Conservation (phyloP, 768 basidiomycete genomes). For the Pleurotus cornucopiae region DNA sequence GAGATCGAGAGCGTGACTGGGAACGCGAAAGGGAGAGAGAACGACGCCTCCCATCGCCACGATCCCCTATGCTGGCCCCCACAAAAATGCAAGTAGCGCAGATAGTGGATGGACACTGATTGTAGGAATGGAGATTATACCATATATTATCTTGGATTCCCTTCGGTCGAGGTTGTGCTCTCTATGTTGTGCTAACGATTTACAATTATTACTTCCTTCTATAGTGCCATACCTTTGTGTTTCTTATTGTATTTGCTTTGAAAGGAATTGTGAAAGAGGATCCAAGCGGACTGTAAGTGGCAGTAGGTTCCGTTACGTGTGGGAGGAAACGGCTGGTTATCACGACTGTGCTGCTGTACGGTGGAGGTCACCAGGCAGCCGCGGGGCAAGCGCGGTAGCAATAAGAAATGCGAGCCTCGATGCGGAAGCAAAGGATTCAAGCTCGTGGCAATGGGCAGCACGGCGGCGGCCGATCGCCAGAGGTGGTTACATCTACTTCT, state of each 20-base stretch:
- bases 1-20: constrained; percentile 24
- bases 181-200: not conserved
- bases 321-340: not conserved
- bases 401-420: constrained; percentile 5
- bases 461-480: constrained; percentile 3
- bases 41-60: constrained; percentile 6
- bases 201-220: constrained; percentile 5
- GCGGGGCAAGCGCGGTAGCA: constrained; percentile 7
- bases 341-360: not conserved
- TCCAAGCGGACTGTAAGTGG: not conserved
- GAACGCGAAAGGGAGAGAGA: constrained; percentile 12
- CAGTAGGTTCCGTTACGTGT: constrained; percentile 1
- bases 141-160: not conserved
- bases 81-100: constrained; percentile 42
- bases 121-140: not conserved
- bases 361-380: not conserved
- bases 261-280: constrained; percentile 5
- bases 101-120: constrained; percentile 34
- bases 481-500: not conserved
- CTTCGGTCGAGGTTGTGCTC: not conserved
- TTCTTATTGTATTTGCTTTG: not conserved
- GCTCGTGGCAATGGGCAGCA: constrained; percentile 3
- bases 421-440: not conserved
- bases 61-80: constrained; percentile 21
- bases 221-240: not conserved